A percentile compares a stretch with the other conserved stretches of the same genome.
Evolutionary conservation across 177 flowering plant species (phyloP).

Genomic region (Tripterygium wilfordii): DNA sequence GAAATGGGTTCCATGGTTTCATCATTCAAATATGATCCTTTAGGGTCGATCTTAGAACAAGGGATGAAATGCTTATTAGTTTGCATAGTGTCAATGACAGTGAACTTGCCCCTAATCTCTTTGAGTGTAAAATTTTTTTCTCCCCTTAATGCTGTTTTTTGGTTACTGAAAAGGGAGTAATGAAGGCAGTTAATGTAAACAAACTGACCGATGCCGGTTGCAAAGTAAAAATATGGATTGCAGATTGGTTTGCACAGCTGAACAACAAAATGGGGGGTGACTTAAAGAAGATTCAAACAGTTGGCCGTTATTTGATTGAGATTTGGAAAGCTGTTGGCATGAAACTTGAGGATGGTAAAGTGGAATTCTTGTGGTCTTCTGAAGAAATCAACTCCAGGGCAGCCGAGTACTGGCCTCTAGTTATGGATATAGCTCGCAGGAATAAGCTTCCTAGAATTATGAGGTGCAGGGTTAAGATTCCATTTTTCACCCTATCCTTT

Average conservation of each 20-base stretch:
- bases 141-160: not conserved
- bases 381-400: conserved; percentile 71
- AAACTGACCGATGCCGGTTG: conserved; percentile 76
- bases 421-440: conserved; percentile 84
- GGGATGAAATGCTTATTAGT: too few relatives aligned
- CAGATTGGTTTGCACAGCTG: conserved; percentile 90
- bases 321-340: conserved; percentile 91
- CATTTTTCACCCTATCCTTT: not conserved
- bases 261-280: conserved; percentile 96
- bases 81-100: too few relatives aligned
- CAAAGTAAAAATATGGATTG: conserved; percentile 81
- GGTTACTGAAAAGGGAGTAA: conserved; percentile 53
- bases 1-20: too few relatives aligned
- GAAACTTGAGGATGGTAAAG: conserved; percentile 55
- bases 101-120: too few relatives aligned
- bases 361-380: conserved; percentile 87
- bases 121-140: not conserved
- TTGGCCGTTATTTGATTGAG: conserved; percentile 76
- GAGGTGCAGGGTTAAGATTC: conserved; percentile 33
- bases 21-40: too few relatives aligned
- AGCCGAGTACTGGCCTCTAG: conserved; percentile 87
- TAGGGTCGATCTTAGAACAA: too few relatives aligned
- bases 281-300: conserved; percentile 65
- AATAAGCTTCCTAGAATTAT: conserved; percentile 72
- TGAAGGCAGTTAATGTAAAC: conserved; percentile 84